phyloP scores from a whole-genome alignment of 2,329 filamentous ascomycete species.

The Colletotrichum sp. region DNA sequence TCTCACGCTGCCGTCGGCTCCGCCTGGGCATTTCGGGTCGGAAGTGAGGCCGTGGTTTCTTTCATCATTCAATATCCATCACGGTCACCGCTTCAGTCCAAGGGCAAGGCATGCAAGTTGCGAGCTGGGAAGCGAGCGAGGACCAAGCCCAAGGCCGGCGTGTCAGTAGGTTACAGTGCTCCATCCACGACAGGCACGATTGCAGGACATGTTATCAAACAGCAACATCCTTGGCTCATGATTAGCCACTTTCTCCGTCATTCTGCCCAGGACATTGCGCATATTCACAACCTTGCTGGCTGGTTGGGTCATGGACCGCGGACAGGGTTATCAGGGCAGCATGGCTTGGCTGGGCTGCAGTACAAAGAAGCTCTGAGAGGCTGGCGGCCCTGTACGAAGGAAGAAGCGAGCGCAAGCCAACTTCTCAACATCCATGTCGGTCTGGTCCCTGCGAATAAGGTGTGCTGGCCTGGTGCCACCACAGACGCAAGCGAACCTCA shows the following conservation, averaged over 20 bases:
- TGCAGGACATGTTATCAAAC: not conserved
- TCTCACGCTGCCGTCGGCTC: not conserved
- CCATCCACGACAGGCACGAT: not conserved
- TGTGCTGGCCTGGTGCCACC: conserved; percentile 1
- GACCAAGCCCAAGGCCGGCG: not conserved
- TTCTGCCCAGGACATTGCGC: not conserved
- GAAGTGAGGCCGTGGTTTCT: not conserved
- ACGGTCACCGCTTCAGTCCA: not conserved
- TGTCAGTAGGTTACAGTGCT: not conserved
- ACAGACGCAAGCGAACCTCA: conserved; percentile 3
- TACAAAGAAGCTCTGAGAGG: not conserved
- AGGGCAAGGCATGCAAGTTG: not conserved
- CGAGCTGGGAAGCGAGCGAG: not conserved
- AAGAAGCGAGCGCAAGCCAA: not conserved
- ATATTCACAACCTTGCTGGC: not conserved
- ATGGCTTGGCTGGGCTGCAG: not conserved
- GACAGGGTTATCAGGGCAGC: not conserved
- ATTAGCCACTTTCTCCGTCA: not conserved
- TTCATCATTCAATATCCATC: not conserved
- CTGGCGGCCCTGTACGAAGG: not conserved
- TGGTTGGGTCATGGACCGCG: not conserved
- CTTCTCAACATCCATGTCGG: not conserved
- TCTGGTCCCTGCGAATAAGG: not conserved
- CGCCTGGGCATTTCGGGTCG: not conserved
- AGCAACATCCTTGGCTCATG: not conserved